Conservation (phyloP, 2,329 filamentous ascomycete species). For the Claviceps sp. region DNA sequence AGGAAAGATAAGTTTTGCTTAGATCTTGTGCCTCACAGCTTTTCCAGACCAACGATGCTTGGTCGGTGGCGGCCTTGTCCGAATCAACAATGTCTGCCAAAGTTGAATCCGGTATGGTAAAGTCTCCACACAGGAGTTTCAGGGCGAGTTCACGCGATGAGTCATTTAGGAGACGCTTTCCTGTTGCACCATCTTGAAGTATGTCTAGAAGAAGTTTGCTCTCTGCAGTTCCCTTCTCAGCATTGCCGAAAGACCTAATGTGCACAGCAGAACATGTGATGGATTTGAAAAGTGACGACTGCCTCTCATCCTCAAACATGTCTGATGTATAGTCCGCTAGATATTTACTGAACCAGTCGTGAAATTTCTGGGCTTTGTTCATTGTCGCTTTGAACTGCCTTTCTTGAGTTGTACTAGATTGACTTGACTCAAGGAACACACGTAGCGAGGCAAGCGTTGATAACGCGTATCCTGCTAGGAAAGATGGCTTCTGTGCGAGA, state of each 20-base stretch:
- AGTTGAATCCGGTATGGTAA: slow-evolving; percentile 37
- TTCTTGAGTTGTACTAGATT: slow-evolving; percentile 73
- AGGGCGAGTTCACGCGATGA: slow-evolving; percentile 59
- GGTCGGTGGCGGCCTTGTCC: slow-evolving; percentile 48
- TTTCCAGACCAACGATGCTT: slow-evolving; percentile 59
- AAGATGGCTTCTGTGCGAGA: slow-evolving; percentile 53
- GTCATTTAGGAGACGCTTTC: slow-evolving; percentile 52
- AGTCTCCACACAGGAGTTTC: slow-evolving; percentile 60
- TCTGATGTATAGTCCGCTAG: slow-evolving; percentile 48
- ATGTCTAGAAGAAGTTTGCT: slow-evolving; percentile 69
- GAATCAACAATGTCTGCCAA: slow-evolving; percentile 52
- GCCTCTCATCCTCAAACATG: slow-evolving; percentile 32
- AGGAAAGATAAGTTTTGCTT: slow-evolving; percentile 60
- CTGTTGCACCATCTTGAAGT: slow-evolving; percentile 55
- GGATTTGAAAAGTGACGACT: slow-evolving; percentile 45
- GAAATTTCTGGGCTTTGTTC: slow-evolving; percentile 61
- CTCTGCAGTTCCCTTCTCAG: slow-evolving; percentile 57
- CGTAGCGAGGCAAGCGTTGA: slow-evolving; percentile 68
- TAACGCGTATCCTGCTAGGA: slow-evolving; percentile 67
- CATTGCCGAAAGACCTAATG: slow-evolving; percentile 56
- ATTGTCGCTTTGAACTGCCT: slow-evolving; percentile 68
- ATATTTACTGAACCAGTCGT: slow-evolving; percentile 63
- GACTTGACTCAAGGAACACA: slow-evolving; percentile 59
- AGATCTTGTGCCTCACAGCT: slow-evolving; percentile 54
- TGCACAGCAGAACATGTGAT: slow-evolving; percentile 58